Conservation (phyloP, 208 protist species). For the Naegleria gruberi region DNA sequence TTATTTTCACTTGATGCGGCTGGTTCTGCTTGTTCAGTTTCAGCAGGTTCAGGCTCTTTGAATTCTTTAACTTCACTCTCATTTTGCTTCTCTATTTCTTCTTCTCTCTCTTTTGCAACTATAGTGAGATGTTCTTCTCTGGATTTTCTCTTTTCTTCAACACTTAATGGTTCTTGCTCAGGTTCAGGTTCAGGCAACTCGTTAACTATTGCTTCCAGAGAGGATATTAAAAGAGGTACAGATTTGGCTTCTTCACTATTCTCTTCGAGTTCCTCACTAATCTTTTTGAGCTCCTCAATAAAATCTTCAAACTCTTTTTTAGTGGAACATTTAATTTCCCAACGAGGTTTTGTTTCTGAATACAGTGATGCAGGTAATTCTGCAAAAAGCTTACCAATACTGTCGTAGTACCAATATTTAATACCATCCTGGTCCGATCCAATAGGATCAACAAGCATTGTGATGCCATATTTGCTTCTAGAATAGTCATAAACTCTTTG, state of each 20-base stretch:
- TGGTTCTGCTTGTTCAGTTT: neutral
- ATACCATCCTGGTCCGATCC: neutral
- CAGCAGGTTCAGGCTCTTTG: neutral
- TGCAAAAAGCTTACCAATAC: neutral
- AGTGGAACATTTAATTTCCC: neutral
- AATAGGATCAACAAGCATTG: neutral
- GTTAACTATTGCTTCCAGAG: too few relatives aligned
- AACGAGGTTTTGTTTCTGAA: neutral
- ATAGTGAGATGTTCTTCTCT: neutral
- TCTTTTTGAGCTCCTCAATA: neutral
- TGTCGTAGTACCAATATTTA: conserved; percentile 11
- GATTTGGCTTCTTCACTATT: neutral
- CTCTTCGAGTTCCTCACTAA: neutral
- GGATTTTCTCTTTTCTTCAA: neutral
- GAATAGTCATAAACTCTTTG: neutral
- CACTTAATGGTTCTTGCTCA: neutral
- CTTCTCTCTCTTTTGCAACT: neutral
- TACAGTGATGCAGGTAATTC: neutral
- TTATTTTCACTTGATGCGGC: neutral
- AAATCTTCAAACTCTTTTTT: neutral
- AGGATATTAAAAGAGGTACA: neutral
- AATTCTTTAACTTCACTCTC: neutral
- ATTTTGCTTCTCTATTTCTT: neutral
- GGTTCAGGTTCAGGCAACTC: too few relatives aligned
- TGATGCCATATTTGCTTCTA: neutral